Evolutionary conservation across 257 asterid species (phyloP).

Genomic region (Cordia subcordata): DNA sequence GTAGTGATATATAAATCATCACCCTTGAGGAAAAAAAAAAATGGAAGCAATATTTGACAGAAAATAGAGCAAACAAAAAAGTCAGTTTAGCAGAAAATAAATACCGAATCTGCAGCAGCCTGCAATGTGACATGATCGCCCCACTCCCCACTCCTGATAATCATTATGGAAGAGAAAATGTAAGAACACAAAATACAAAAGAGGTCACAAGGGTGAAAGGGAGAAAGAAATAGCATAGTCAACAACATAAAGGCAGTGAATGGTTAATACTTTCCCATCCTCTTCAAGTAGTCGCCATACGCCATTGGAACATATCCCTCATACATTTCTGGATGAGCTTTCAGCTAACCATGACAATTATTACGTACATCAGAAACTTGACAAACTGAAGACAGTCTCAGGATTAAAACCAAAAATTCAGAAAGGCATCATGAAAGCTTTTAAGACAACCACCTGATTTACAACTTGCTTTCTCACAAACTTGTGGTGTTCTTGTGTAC

Average conservation of each 20-base stretch:
- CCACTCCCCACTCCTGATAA: conserved; percentile 80
- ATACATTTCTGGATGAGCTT: conserved; percentile 69
- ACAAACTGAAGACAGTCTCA: conserved; percentile 2
- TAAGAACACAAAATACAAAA: conserved; percentile 9
- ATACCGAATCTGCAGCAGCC: conserved; percentile 95
- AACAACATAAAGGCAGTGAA: conserved; percentile 6
- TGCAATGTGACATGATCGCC: conserved; percentile 99
- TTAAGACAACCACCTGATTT: conserved; percentile 49
- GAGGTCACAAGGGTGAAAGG: not conserved
- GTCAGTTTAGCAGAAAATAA: conserved; percentile 13
- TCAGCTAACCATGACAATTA: conserved; percentile 56
- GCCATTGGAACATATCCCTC: conserved; percentile 98
- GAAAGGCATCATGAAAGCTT: not conserved
- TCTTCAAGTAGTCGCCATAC: conserved; percentile 63
- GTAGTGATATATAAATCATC: not conserved
- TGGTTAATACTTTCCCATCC: conserved; percentile 60
- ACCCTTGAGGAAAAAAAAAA: not conserved
- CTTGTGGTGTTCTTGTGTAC: conserved; percentile 84
- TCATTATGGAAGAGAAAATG: conserved; percentile 17
- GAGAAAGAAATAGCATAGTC: conserved; percentile 2
- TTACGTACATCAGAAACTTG: conserved; percentile 16
- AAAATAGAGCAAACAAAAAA: conserved; percentile 1
- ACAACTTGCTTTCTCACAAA: conserved; percentile 86
- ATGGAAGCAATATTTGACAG: not conserved
- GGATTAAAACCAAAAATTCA: conserved; percentile 5